These are phyloP conservation scores for Curvularia eragrostidis DNA, from an alignment of 2,329 filamentous ascomycete genomes.

Conservation along the genomic window DNA sequence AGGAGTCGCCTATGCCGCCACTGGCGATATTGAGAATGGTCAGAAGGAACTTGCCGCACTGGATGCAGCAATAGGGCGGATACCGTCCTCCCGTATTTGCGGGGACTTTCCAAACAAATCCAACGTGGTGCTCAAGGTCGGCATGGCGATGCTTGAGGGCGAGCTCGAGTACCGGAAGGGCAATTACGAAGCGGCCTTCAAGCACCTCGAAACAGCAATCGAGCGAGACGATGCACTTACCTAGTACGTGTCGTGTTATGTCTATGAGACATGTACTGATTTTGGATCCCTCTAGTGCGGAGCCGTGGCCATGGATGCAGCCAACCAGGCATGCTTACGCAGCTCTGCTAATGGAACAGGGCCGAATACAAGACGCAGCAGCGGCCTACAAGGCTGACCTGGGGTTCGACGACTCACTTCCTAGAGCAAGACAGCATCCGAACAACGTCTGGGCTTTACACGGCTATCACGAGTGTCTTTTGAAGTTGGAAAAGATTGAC, in stretches of 20 bases:
- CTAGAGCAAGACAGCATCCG: slow-evolving; percentile 69
- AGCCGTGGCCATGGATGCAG: slow-evolving; percentile 84
- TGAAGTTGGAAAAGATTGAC: slow-evolving; percentile 57
- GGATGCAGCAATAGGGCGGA: slow-evolving; percentile 55
- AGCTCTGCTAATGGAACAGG: slow-evolving; percentile 72
- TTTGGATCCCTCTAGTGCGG: slow-evolving; percentile 54
- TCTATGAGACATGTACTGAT: background rate
- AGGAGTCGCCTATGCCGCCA: slow-evolving; percentile 70
- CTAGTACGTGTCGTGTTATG: slow-evolving; percentile 50
- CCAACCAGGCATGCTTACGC: slow-evolving; percentile 74
- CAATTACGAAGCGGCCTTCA: slow-evolving; percentile 66
- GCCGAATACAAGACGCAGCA: slow-evolving; percentile 50
- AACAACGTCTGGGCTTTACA: slow-evolving; percentile 79
- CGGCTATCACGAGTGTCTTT: slow-evolving; percentile 73
- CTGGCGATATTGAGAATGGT: slow-evolving; percentile 62
- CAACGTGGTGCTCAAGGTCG: slow-evolving; percentile 67
- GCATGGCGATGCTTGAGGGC: slow-evolving; percentile 70
- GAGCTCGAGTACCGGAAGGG: slow-evolving; percentile 74
- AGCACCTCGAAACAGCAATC: slow-evolving; percentile 64
- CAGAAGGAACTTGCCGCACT: slow-evolving; percentile 61
- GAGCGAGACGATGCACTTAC: slow-evolving; percentile 67
- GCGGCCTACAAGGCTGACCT: slow-evolving; percentile 51
- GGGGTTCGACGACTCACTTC: slow-evolving; percentile 59
- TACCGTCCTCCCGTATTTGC: slow-evolving; percentile 64
- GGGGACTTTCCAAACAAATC: slow-evolving; percentile 73